Base-by-base conservation (phyloP, 129 eudicot genomes). In the Centrapalus pauciflorus region DNA sequence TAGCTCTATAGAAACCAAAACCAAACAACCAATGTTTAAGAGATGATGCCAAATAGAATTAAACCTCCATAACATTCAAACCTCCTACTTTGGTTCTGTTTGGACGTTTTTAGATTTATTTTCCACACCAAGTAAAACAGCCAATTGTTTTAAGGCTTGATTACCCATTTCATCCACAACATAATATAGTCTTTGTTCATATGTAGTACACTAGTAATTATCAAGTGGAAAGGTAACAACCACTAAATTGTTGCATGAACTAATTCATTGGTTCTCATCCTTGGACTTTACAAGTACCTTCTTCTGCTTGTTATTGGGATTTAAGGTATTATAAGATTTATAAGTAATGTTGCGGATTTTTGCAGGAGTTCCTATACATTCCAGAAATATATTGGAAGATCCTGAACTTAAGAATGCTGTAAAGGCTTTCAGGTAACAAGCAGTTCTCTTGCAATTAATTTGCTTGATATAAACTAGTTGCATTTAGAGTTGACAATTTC, bases 371-470 rank as follows among this genome's bases (percentile, higher is more conserved):
- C 95, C 98, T 45, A 46, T 92, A 1, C 73, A 86, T 75, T 78
- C 98, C 12, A 81, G 96, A 78, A 85, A 88, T 67, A 88, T 92
- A 81, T 65, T 92, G 73, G 96, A 85, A 83, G 90, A 92, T 75
- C 77, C 79, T 21, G 96, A 92, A 72, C 90, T 92, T 26, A 92
- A 92, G 82, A 76, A 79, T 72, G 96, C 96, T 64, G 98, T 92
- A 33, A 88, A 85, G 81, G 59, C 83, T 17, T 81, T 61, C 85
- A 92, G 96, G 96, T 76, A 66, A 69, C 59, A 48, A 32, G 38
- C 51, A 55, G 28, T 32, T 61, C 4, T 6, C 52, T 8, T 60
- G 49, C 17, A 17, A 17, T 50, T 51, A 13, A 0, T 2, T 24
- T 51, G 40, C 20, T 28, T 38, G 27, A 17, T 45, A 57, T 57